These are phyloP conservation scores for Leishmania martiniquensis DNA, from an alignment of 208 protist species.

Conservation along the genomic window DNA sequence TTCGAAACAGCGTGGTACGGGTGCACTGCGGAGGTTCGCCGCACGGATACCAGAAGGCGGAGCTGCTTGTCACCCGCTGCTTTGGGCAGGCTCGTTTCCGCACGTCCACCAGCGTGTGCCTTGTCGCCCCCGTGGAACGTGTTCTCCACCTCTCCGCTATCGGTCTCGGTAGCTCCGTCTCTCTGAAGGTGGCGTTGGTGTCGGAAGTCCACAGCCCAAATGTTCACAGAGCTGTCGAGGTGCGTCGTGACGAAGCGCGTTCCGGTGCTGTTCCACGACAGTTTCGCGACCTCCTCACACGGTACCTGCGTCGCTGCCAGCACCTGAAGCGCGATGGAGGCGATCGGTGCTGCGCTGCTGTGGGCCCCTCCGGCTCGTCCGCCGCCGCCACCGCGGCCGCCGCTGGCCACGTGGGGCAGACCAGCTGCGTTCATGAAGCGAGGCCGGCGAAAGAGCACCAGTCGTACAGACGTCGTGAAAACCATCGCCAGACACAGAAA, in stretches of 20 bases:
- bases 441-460: slow-evolving; percentile 75
- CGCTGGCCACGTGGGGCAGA: slow-evolving; percentile 20
- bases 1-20: slow-evolving; percentile 46
- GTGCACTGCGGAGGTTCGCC: slow-evolving; percentile 50
- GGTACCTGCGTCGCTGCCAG: slow-evolving; percentile 40
- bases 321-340: slow-evolving; percentile 37
- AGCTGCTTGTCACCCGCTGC: slow-evolving; percentile 24
- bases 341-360: background rate
- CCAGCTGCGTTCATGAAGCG: slow-evolving; percentile 33
- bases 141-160: background rate
- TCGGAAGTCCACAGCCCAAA: slow-evolving; percentile 64
- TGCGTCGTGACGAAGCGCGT: slow-evolving; percentile 85
- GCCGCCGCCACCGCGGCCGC: background rate
- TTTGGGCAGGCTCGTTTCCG: slow-evolving; percentile 1
- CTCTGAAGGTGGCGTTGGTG: slow-evolving; percentile 30
- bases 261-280: slow-evolving; percentile 84
- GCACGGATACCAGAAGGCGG: slow-evolving; percentile 42
- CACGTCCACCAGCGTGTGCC: background rate
- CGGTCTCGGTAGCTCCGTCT: background rate
- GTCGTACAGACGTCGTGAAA: slow-evolving; percentile 38
- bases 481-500: slow-evolving; percentile 78
- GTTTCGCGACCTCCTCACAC: slow-evolving; percentile 61
- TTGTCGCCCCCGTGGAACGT: background rate
- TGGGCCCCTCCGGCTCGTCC: background rate
- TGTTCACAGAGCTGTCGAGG: slow-evolving; percentile 67